phyloP scores from a whole-genome alignment of 2,329 filamentous ascomycete genomes.

The Bipolaris victoriae region DNA sequence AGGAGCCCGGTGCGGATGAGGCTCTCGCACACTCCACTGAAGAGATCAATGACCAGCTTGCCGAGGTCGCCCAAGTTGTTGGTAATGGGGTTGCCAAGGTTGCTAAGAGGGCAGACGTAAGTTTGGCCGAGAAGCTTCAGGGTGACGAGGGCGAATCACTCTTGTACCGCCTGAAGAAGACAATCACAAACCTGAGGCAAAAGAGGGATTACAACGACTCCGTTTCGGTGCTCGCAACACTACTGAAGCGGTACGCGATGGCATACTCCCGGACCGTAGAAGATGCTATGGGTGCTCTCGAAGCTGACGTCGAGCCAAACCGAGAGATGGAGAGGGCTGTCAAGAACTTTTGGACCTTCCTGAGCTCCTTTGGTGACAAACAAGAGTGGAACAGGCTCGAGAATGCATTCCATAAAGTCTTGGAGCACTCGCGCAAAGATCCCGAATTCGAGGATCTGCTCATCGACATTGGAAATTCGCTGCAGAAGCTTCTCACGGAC shows the following conservation, averaged over 20 bases:
- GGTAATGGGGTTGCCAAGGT: conserved; percentile 55
- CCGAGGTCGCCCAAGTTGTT: conserved; percentile 55
- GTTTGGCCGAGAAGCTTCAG: conserved; percentile 73
- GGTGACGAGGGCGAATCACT: conserved; percentile 77
- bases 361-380: conserved; percentile 78
- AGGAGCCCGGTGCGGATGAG: conserved; percentile 57
- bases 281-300: conserved; percentile 68
- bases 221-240: conserved; percentile 75
- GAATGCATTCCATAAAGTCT: conserved; percentile 69
- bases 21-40: conserved; percentile 62
- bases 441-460: conserved; percentile 83
- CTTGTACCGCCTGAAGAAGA: conserved; percentile 75
- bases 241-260: conserved; percentile 79
- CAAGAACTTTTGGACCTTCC: conserved; percentile 78
- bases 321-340: conserved; percentile 75
- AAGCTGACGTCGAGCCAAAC: conserved; percentile 76
- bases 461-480: conserved; percentile 71
- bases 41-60: conserved; percentile 62
- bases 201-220: conserved; percentile 85
- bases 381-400: conserved; percentile 79
- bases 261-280: conserved; percentile 77
- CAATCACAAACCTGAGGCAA: conserved; percentile 74
- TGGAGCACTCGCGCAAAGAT: conserved; percentile 76
- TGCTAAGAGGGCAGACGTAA: conserved; percentile 67
- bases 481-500: conserved; percentile 83